Evolutionary conservation across 2,329 filamentous ascomycete species (phyloP).

Genomic region (Colletotrichum kahawae): DNA sequence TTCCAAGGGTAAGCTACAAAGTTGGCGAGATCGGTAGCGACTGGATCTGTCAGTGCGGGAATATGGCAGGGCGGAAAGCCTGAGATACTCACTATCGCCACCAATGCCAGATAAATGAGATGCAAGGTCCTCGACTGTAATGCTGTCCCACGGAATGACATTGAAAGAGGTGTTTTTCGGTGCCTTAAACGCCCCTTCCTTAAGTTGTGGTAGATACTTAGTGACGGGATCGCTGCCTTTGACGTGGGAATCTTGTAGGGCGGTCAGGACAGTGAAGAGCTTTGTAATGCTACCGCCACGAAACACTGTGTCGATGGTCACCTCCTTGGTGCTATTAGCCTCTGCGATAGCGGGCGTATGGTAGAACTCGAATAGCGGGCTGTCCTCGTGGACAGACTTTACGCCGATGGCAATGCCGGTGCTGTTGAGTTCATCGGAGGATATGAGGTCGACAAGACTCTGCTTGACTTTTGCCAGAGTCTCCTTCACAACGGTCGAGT

Average conservation of each 20-base stretch:
- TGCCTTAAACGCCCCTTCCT: background rate
- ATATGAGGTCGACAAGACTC: slow-evolving; percentile 9
- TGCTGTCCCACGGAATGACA: slow-evolving; percentile 19
- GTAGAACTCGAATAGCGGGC: slow-evolving; percentile 42
- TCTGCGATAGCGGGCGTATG: slow-evolving; percentile 38
- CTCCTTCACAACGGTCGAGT: background rate
- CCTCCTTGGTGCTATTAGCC: slow-evolving; percentile 20
- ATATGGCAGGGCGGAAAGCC: too few relatives aligned
- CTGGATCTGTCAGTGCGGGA: background rate
- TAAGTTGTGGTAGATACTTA: slow-evolving; percentile 26
- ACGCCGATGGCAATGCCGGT: slow-evolving; percentile 44
- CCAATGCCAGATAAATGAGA: slow-evolving; percentile 23
- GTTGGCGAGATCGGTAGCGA: slow-evolving; percentile 14
- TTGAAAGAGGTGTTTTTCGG: background rate
- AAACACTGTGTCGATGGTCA: slow-evolving; percentile 46
- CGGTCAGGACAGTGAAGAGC: slow-evolving; percentile 41
- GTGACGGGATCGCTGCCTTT: slow-evolving; percentile 31
- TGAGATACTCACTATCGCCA: slow-evolving; percentile 15
- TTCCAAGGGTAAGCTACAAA: background rate
- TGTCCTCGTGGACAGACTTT: slow-evolving; percentile 45
- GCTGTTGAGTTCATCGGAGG: slow-evolving; percentile 24
- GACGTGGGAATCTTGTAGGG: slow-evolving; percentile 33
- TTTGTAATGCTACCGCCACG: slow-evolving; percentile 48
- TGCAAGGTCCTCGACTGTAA: slow-evolving; percentile 22
- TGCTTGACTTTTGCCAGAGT: background rate